phyloP scores from a whole-genome alignment of 2,329 filamentous ascomycete genomes.

The Lasiodiplodia gonubiensis region DNA sequence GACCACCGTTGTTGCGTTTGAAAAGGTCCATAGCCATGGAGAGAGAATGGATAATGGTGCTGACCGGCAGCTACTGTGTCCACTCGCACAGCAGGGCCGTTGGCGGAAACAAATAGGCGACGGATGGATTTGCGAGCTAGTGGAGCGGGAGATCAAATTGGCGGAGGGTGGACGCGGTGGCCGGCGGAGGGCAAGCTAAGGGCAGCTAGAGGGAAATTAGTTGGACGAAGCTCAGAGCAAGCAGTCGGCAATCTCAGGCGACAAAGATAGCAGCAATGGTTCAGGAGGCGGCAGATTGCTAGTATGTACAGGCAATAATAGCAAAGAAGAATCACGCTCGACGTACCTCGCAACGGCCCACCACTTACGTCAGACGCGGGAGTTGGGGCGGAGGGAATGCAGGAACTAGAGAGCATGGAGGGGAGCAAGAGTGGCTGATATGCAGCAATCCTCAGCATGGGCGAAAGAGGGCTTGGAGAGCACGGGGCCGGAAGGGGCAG shows the following conservation, averaged over 20 bases:
- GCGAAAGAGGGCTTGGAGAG: constrained; percentile 7
- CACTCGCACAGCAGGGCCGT: constrained; percentile 7
- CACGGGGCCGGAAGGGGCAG: constrained; percentile 27
- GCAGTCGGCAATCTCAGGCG: constrained; percentile 32
- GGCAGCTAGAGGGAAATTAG: constrained; percentile 29
- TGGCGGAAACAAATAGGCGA: constrained; percentile 22
- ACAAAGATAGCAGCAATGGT: constrained; percentile 31
- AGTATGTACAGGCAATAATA: constrained; percentile 29
- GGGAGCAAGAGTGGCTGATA: background rate
- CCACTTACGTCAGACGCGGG: constrained; percentile 19
- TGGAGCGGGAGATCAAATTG: constrained; percentile 15
- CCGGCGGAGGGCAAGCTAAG: constrained; percentile 31
- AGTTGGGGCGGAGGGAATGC: background rate
- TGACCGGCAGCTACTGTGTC: constrained; percentile 28
- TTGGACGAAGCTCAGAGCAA: constrained; percentile 22
- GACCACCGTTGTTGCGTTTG: constrained; percentile 41
- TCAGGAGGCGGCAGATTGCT: constrained; percentile 31
- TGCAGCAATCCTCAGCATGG: constrained; percentile 2
- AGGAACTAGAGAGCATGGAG: constrained; percentile 12
- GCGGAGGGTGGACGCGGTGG: constrained; percentile 36
- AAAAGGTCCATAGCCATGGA: constrained; percentile 48
- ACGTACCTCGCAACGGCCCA: constrained; percentile 19
- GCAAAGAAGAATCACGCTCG: constrained; percentile 20
- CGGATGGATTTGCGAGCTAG: constrained; percentile 21
- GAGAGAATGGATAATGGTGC: constrained; percentile 21